Evolutionary conservation across 208 protist genomes (phyloP).

Genomic region (Novymonas esmeraldas): DNA sequence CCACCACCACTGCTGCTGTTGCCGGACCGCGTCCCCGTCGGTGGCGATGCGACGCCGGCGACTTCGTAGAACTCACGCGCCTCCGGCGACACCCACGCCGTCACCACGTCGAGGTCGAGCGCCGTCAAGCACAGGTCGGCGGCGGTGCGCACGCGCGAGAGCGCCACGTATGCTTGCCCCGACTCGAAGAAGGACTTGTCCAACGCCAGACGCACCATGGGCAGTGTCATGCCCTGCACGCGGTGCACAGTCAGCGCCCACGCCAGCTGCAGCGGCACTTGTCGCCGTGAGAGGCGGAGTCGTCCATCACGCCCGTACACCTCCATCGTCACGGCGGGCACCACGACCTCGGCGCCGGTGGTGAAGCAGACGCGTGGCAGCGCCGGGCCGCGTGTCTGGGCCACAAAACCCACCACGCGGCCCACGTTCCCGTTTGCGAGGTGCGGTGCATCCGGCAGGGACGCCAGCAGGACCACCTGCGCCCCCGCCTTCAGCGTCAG

Average conservation of each 20-base stretch:
- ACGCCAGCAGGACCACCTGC: slow-evolving; percentile 73
- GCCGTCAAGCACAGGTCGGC: slow-evolving; percentile 40
- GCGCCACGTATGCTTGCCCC: slow-evolving; percentile 82
- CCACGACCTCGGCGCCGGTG: slow-evolving; percentile 41
- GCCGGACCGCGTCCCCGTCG: too few species aligned
- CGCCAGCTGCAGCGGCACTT: slow-evolving; percentile 93
- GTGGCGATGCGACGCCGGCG: slow-evolving; percentile 1
- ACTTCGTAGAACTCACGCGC: slow-evolving; percentile 31
- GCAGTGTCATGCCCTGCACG: slow-evolving; percentile 92
- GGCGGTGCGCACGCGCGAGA: slow-evolving; percentile 57
- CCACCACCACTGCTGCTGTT: too few species aligned
- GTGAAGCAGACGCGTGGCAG: slow-evolving; percentile 68
- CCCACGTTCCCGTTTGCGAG: slow-evolving; percentile 45
- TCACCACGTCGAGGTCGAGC: slow-evolving; percentile 27
- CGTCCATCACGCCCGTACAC: slow-evolving; percentile 27
- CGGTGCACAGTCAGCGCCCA: slow-evolving; percentile 96
- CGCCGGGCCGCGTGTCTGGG: slow-evolving; percentile 31
- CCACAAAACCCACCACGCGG: slow-evolving; percentile 31
- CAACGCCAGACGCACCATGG: slow-evolving; percentile 52
- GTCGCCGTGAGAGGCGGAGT: slow-evolving; percentile 45
- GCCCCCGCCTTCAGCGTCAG: slow-evolving; percentile 69
- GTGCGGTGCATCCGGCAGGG: slow-evolving; percentile 38
- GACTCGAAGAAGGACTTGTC: slow-evolving; percentile 63
- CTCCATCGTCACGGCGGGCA: slow-evolving; percentile 54
- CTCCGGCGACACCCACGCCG: slow-evolving; percentile 5